These are phyloP conservation scores for Aspergillus nanangensis DNA, from an alignment of 495 filamentous ascomycete genomes.

Conservation along the genomic window DNA sequence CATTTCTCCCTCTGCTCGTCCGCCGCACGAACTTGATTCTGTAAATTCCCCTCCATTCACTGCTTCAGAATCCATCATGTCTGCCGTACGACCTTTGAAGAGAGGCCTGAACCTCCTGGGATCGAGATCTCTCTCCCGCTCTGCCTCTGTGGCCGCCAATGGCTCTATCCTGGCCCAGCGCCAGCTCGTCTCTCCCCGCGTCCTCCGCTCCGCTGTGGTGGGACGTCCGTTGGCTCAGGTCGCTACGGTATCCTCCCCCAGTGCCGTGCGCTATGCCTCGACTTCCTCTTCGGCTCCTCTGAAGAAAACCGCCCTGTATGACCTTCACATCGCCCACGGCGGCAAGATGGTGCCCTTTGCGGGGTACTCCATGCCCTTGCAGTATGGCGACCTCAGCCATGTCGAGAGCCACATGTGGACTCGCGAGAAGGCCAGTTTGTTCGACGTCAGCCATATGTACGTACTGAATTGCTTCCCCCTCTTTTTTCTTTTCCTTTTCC, in stretches of 20 bases:
- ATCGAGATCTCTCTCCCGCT: constrained; percentile 22
- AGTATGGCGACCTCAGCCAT: constrained; percentile 72
- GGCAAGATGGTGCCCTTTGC: constrained; percentile 98
- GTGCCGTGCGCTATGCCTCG: constrained; percentile 52
- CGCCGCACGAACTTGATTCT: constrained; percentile 3
- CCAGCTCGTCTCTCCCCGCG: constrained; percentile 30
- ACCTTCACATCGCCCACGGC: constrained; percentile 72
- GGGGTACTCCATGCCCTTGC: constrained; percentile 88
- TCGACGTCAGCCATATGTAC: constrained; percentile 69
- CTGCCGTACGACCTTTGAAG: constrained; percentile 29
- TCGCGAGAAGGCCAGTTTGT: constrained; percentile 77
- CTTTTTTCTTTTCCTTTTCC: no score
- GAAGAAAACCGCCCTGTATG: constrained; percentile 73
- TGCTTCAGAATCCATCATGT: constrained; percentile 23
- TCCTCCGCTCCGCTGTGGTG: constrained; percentile 20
- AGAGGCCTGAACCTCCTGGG: constrained; percentile 31
- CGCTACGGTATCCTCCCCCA: constrained; percentile 11
- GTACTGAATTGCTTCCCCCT: constrained; percentile 10
- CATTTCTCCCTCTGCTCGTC: constrained; percentile 3
- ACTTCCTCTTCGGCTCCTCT: constrained; percentile 46
- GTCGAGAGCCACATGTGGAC: constrained; percentile 84
- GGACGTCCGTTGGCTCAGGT: constrained; percentile 15
- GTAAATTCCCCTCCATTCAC: constrained; percentile 17
- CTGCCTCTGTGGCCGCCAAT: constrained; percentile 33
- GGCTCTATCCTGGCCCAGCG: constrained; percentile 30